Evolutionary conservation across 495 filamentous ascomycete genomes (phyloP).

Genomic region (Neohortaea acidophila): DNA sequence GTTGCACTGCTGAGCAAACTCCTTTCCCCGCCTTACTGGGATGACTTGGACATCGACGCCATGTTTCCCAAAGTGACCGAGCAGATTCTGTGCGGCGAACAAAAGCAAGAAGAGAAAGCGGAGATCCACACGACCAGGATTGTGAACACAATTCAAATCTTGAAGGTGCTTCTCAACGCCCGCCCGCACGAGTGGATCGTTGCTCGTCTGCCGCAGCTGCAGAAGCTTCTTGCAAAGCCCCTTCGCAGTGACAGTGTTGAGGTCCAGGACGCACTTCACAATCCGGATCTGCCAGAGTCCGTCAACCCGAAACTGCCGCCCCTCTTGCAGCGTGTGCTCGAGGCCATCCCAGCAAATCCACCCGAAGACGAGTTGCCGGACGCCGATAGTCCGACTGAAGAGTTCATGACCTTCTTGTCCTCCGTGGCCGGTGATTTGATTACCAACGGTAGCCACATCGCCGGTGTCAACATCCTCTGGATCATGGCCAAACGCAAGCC

Average conservation of each 20-base stretch:
- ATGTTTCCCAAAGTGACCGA: slow-evolving; percentile 83
- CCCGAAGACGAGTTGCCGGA: slow-evolving; percentile 79
- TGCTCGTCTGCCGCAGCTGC: slow-evolving; percentile 54
- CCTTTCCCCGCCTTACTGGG: slow-evolving; percentile 79
- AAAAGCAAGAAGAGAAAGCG: slow-evolving; percentile 41
- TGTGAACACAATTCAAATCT: slow-evolving; percentile 80
- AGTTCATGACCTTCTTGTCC: slow-evolving; percentile 70
- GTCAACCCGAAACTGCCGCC: slow-evolving; percentile 46
- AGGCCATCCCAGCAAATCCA: slow-evolving; percentile 62
- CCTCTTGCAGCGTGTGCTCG: slow-evolving; percentile 64
- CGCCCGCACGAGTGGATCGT: slow-evolving; percentile 84
- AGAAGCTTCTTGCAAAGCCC: slow-evolving; percentile 81
- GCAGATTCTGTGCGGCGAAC: slow-evolving; percentile 46
- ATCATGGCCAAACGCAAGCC: slow-evolving; percentile 72
- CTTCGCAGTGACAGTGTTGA: slow-evolving; percentile 75
- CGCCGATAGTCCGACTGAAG: slow-evolving; percentile 50
- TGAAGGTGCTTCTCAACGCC: slow-evolving; percentile 71
- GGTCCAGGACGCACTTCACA: slow-evolving; percentile 79
- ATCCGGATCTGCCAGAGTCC: slow-evolving; percentile 48
- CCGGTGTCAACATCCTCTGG: slow-evolving; percentile 83
- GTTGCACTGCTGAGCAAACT: slow-evolving; percentile 71
- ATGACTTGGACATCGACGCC: slow-evolving; percentile 68
- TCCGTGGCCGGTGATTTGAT: slow-evolving; percentile 69
- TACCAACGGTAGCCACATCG: slow-evolving; percentile 60
- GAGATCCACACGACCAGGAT: slow-evolving; percentile 54